phyloP scores from a whole-genome alignment of 148 eudicot genomes.

The Selenicereus undatus region DNA sequence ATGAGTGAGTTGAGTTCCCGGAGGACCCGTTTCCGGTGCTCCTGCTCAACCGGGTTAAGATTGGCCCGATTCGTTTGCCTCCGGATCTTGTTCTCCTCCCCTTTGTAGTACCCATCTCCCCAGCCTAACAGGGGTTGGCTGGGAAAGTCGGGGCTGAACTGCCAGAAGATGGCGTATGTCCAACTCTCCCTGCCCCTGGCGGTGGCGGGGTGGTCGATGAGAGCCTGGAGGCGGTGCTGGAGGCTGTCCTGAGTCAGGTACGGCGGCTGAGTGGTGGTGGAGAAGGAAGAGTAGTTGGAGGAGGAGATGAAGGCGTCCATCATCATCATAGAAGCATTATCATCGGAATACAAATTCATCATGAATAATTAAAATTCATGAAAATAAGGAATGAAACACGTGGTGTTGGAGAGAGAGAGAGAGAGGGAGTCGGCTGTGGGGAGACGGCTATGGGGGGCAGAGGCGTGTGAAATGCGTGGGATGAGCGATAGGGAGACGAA shows the following conservation, averaged over 20 bases:
- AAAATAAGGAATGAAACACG: constrained; percentile 37
- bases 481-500: neutral
- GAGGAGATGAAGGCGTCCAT: constrained; percentile 17
- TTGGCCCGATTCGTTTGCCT: neutral
- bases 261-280: constrained; percentile 13
- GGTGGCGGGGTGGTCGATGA: constrained; percentile 47
- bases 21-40: constrained; percentile 62
- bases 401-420: constrained; percentile 7
- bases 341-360: constrained; percentile 7
- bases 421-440: neutral
- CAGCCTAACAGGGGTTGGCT: constrained; percentile 47
- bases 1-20: constrained; percentile 73
- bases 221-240: constrained; percentile 64
- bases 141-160: constrained; percentile 36
- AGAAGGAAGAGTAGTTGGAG: constrained; percentile 26
- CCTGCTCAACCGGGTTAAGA: constrained; percentile 51
- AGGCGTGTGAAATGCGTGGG: too few species aligned
- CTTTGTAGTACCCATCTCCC: constrained; percentile 93
- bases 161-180: constrained; percentile 99
- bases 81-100: constrained; percentile 35
- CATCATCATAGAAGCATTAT: neutral
- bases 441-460: constrained; percentile 15
- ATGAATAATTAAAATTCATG: constrained; percentile 31
- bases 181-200: constrained; percentile 41
- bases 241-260: constrained; percentile 47